Evolutionary conservation across 2,329 filamentous ascomycete genomes (phyloP), one percentile per base, ranked within the genome.

Genomic region (Lecanicillium sp.): DNA sequence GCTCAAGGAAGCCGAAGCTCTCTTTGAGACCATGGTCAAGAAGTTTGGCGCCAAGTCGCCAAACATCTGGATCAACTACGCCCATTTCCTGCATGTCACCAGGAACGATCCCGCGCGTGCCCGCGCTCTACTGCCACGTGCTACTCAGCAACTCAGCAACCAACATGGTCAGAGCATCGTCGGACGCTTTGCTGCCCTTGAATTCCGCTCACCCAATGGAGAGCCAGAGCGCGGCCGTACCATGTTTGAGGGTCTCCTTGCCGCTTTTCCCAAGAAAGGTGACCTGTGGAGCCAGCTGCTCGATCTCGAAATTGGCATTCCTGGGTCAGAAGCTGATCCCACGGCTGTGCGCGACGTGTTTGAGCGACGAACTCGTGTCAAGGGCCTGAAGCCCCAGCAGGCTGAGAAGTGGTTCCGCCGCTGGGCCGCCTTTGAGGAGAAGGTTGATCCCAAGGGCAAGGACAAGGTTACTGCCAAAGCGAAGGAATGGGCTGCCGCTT

Each of bases 211-310:
- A 9, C 62, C 78, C 7, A 78, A 83, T 51, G 89, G 89, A 39
- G 85, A 94, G 51, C 70, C 87, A 3, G 94, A 98, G 64, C 85
- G 86, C 42, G 92, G 92, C 9, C 83, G 94, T 14, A 98, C 94
- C 18, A 82, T 96, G 55, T 96, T 96, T 52, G 90, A 95, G 60
- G 84, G 83, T 29, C 71, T 98, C 8, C 71, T 98, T 7, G 75
- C 78, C 27, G 82, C 83, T 4, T 95, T 83, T 67, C 86, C 88
- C 33, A 94, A 94, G 68, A 85, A 87, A 58, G 78, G 87, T 43
- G 88, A 95, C 57, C 68, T 96, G 37, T 96, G 90, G 90, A 92
- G 87, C 60, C 82, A 94, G 61, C 80, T 94, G 48, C 65, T 95
- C 2, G 88, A 95, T 55, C 72, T 95, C 40, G 92, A 98, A 65